Conservation (phyloP, 73 alveolate genomes). For the Paramecium sexaurelia region DNA sequence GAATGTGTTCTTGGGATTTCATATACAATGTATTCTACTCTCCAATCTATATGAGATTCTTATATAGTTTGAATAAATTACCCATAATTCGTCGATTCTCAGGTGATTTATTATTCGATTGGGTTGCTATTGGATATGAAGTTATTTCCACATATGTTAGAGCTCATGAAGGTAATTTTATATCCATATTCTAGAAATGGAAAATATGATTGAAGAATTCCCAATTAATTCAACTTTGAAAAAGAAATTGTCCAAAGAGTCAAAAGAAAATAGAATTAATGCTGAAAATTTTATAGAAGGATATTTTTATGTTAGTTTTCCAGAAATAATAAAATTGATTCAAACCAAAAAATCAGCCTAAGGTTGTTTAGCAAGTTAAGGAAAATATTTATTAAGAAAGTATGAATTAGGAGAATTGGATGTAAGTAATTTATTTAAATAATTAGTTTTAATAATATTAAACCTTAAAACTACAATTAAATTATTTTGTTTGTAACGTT, state of each 20-base stretch:
- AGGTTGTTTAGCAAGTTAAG: conserved; percentile 59
- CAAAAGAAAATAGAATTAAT: conserved; percentile 62
- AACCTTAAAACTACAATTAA: conserved; percentile 44
- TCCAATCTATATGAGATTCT: conserved; percentile 48
- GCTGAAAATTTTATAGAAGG: conserved; percentile 62
- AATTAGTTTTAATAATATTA: background rate
- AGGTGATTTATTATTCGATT: conserved; percentile 56
- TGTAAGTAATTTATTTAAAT: background rate
- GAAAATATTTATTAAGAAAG: conserved; percentile 32
- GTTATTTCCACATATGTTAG: conserved; percentile 62
- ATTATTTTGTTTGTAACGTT: conserved; percentile 34
- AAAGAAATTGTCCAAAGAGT: conserved; percentile 39
- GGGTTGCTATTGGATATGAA: conserved; percentile 64
- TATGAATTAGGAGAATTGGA: conserved; percentile 56
- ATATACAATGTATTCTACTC: conserved; percentile 46
- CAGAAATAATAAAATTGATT: conserved; percentile 61
- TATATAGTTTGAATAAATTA: conserved; percentile 26
- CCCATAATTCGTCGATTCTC: conserved; percentile 61
- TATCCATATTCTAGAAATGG: background rate
- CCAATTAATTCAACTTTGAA: background rate
- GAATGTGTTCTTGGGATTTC: conserved; percentile 72
- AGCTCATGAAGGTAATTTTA: conserved; percentile 57
- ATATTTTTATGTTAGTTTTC: conserved; percentile 65
- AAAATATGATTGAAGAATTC: conserved; percentile 42
- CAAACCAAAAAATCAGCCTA: conserved; percentile 63